These are phyloP conservation scores for Globisporangium mamillatum DNA, from an alignment of 352 stramenopile species.

Conservation along the genomic window DNA sequence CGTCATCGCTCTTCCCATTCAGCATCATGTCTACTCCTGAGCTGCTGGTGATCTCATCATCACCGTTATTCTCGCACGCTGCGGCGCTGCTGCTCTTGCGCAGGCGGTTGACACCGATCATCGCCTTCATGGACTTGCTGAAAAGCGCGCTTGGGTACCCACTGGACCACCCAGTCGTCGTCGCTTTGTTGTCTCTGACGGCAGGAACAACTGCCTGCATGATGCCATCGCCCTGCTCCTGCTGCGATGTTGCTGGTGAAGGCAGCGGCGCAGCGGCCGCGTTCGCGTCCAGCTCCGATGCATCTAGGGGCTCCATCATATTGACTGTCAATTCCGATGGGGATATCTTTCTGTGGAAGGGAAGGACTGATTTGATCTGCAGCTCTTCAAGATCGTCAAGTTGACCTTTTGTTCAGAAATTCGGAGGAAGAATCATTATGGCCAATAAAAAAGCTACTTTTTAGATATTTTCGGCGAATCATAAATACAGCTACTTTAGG, in stretches of 20 bases:
- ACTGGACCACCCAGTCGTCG: conserved; percentile 12
- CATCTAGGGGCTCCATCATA: conserved; percentile 15
- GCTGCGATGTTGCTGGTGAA: neutral
- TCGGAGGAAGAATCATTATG: neutral
- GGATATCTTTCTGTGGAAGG: conserved; percentile 8
- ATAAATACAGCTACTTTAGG: neutral
- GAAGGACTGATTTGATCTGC: too few relatives aligned
- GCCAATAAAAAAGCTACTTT: neutral
- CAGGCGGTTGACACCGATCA: conserved; percentile 34
- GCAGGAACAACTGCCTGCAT: neutral
- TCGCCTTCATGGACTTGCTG: conserved; percentile 53
- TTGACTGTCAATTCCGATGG: neutral
- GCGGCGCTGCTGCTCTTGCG: neutral
- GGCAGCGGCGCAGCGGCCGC: neutral
- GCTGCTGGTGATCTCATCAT: neutral
- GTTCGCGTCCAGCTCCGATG: conserved; percentile 5
- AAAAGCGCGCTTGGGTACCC: conserved; percentile 40
- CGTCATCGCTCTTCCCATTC: conserved; percentile 15
- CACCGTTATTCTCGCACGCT: neutral
- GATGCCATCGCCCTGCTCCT: neutral
- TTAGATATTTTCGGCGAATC: neutral
- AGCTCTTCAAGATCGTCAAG: conserved; percentile 12
- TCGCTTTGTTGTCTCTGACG: neutral
- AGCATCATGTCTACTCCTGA: neutral
- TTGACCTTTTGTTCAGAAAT: neutral